Evolutionary conservation across 208 protist genomes (phyloP), one percentile per base, ranked within the genome.

Genomic region (Tetramitus jugosus): DNA sequence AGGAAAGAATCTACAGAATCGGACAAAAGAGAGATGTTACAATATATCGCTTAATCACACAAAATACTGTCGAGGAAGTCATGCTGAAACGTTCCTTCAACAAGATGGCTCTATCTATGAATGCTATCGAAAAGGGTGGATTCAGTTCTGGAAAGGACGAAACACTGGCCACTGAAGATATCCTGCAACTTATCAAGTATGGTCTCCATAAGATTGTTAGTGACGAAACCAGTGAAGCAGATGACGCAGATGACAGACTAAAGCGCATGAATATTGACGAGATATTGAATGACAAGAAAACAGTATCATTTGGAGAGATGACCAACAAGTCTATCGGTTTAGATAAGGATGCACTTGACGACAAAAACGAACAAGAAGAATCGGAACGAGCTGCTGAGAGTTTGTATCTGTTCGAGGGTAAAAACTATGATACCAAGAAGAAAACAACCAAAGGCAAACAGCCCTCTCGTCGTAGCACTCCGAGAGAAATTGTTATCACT

Each of bases 31-130:
- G 82, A 35, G 20, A 76, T 0, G 93, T 97, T 29, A 85, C 84
- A 0, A 83, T 97, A 13, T 94, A 90, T 68, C 76, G 93, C n/a
- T 81, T 97, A 0, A 80, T 97, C 1, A 90, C 83, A 14, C 43
- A 81, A 17, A 91, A 90, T 8, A 95, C 94, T 13, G 92, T 96
- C 43, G 93, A 96, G 80, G 93, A 96, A 29, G n/a, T 77, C 1
- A 67, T 60, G 6, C 33, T 77, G 3, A 56, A 60, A 49, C 13
- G 72, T 33, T 42, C 72, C 8, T 42, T 77, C 23, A 77, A 49
- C 29, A 77, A 77, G 43, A 60, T 77, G n/a, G 7, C 10, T 17
- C n/a, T 71, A 43, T 45, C 64, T 33, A 23, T 35, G 7, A 42
- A 71, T 35, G 35, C n/a, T 52, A 46, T 71, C 6, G 64, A 71